Conservation (phyloP, 441 rosid genomes). For the Breynia disticha region DNA sequence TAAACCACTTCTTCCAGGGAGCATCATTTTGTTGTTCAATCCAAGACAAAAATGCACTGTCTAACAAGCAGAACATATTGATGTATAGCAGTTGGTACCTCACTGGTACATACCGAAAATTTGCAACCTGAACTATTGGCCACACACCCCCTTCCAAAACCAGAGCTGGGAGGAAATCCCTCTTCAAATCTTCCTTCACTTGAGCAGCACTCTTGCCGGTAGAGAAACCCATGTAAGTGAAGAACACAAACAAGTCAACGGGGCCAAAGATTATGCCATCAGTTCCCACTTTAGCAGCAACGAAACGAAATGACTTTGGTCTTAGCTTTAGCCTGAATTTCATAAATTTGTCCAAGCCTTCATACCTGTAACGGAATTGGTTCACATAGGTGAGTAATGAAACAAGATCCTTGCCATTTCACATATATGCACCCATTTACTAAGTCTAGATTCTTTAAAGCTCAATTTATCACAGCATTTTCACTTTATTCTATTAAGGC, state of each 20-base stretch:
- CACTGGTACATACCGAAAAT: constrained; percentile 79
- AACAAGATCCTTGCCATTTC: background rate
- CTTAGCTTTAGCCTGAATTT: constrained; percentile 50
- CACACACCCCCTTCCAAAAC: constrained; percentile 80
- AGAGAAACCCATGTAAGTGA: constrained; percentile 87
- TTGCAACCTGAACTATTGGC: constrained; percentile 84
- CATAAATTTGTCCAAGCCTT: constrained; percentile 72
- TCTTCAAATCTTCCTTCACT: constrained; percentile 82
- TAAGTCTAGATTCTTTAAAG: constrained; percentile 4
- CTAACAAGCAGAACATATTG: constrained; percentile 82
- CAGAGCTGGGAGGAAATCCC: constrained; percentile 92
- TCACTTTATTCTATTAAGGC: no score
- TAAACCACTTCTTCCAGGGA: constrained; percentile 87
- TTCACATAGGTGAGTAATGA: background rate
- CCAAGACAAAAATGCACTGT: constrained; percentile 90
- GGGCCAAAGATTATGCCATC: constrained; percentile 90
- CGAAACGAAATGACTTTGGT: constrained; percentile 65
- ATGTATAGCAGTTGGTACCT: constrained; percentile 94
- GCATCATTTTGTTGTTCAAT: constrained; percentile 93
- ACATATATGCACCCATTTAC: background rate
- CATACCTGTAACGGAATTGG: constrained; percentile 44
- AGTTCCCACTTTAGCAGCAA: constrained; percentile 77
- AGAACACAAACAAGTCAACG: constrained; percentile 70
- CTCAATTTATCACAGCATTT: no score
- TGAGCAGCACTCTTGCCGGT: constrained; percentile 56